These are phyloP conservation scores for Pichia exigua DNA, from an alignment of 805 yeast genomes.

Conservation along the genomic window DNA sequence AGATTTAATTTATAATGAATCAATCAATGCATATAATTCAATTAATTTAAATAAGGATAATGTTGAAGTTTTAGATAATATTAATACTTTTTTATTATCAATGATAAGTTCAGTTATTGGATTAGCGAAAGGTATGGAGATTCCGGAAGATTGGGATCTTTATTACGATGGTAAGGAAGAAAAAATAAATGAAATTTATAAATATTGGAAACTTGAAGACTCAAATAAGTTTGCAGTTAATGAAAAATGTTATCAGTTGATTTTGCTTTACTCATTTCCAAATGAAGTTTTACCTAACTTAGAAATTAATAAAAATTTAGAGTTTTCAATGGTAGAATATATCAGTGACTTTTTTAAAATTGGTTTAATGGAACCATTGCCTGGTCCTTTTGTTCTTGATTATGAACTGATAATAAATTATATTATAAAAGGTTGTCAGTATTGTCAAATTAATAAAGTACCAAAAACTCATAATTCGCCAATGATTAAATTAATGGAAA, in stretches of 20 bases:
- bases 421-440: constrained; percentile 28
- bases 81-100: constrained; percentile 44
- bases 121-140: constrained; percentile 60
- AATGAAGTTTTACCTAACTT: neutral
- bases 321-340: constrained; percentile 51
- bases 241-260: constrained; percentile 8
- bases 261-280: constrained; percentile 5
- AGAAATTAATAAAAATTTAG: constrained; percentile 22
- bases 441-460: constrained; percentile 27
- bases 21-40: constrained; percentile 12
- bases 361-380: constrained; percentile 55
- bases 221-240: constrained; percentile 26
- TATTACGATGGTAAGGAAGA: constrained; percentile 29
- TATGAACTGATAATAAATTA: constrained; percentile 34
- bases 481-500: constrained; percentile 20
- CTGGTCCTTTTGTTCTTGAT: constrained; percentile 60
- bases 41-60: neutral
- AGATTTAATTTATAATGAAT: constrained; percentile 17
- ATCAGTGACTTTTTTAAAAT: constrained; percentile 53
- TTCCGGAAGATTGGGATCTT: constrained; percentile 46
- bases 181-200: constrained; percentile 17
- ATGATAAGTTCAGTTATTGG: constrained; percentile 58
- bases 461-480: constrained; percentile 30
- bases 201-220: constrained; percentile 35
- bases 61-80: constrained; percentile 14